Percentiles rank a stretch among this genome's conserved stretches.
These are phyloP conservation scores for Phytophthora foliorum DNA, from an alignment of 352 stramenopile genomes.

Conservation along the genomic window DNA sequence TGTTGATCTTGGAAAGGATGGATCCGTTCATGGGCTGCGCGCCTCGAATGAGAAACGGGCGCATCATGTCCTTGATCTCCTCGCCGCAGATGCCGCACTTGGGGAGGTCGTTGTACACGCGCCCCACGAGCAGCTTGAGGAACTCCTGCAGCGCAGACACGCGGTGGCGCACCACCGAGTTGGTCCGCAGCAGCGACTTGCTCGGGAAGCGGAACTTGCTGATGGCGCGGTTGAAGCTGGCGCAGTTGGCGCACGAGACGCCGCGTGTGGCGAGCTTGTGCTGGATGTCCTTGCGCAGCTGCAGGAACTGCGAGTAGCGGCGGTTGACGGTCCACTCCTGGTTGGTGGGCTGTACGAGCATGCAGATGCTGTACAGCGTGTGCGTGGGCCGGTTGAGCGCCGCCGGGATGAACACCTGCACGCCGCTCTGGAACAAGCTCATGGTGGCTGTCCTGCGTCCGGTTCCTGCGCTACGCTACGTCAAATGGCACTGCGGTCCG, in stretches of 20 bases:
- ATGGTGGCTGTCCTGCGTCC: slow-evolving; percentile 11
- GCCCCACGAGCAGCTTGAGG: slow-evolving; percentile 74
- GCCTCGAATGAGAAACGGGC: slow-evolving; percentile 81
- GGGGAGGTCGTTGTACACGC: slow-evolving; percentile 76
- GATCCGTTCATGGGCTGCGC: slow-evolving; percentile 79
- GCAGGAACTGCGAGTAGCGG: slow-evolving; percentile 89
- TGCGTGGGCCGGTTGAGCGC: slow-evolving; percentile 85
- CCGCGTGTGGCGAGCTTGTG: slow-evolving; percentile 46
- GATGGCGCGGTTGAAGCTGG: slow-evolving; percentile 70
- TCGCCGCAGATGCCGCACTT: slow-evolving; percentile 82
- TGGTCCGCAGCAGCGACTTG: slow-evolving; percentile 77
- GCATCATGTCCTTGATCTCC: slow-evolving; percentile 73
- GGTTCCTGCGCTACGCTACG: slow-evolving; percentile 26
- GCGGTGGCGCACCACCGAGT: slow-evolving; percentile 74
- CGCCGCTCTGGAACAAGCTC: slow-evolving; percentile 56
- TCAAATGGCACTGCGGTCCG: slow-evolving; percentile 16
- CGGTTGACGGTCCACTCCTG: slow-evolving; percentile 90
- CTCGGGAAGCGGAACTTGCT: slow-evolving; percentile 71
- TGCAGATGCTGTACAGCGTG: slow-evolving; percentile 89
- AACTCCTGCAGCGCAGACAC: slow-evolving; percentile 79
- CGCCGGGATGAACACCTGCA: slow-evolving; percentile 86
- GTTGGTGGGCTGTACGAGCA: slow-evolving; percentile 78
- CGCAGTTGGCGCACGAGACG: slow-evolving; percentile 67
- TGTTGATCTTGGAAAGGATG: slow-evolving; percentile 77
- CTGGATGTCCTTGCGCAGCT: slow-evolving; percentile 78